Base-by-base conservation (phyloP, 805 yeast genomes). In the Yamadazyma sp. region DNA sequence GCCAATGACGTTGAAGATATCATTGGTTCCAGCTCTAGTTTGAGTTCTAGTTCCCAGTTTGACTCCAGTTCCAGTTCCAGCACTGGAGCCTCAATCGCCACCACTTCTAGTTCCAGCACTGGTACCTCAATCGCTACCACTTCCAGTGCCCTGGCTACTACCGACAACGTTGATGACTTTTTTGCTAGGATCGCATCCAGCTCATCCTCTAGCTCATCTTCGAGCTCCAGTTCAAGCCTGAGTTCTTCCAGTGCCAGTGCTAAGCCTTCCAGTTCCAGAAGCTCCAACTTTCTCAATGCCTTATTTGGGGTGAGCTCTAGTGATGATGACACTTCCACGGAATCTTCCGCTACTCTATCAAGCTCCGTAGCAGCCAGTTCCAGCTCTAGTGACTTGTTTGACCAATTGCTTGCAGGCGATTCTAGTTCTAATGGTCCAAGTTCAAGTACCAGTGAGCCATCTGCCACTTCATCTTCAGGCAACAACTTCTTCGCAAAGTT, bases 51-150 rank as follows among this genome's bases (percentile, higher is more conserved):
- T 19, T 34, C 44, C 11, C 36, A 38, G 17, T 32, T 45, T 9
- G 39, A 37, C 23, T 34, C 46, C 13, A 37, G 41, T 33, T 37
- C 48, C 19, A 38, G 37, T 28, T 37, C 49, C 31, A 39, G 42
- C 25, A 37, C 46, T 6, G 34, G 42, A 21, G 40, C 50, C 2
- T 47, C 47, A 23, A 37, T 47, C 10, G 40, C 47, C 28, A 31
- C 35, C n/a, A 28, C 38, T 22, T 37, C 48, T 10, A 35, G 42
- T 29, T 30, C 49, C 18, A 28, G 37, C 12, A 30, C 48, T 12
- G 42, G 41, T n/a, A 35, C 42, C 25, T 22, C 28, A 19, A 21
- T 32, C 28, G 37, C 34, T 24, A n/a, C 43, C 14, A 42, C 41
- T 20, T 34, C 47, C 20, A 26, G 31, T 15, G 23, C 33, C 8